Conservation (phyloP, 768 basidiomycete genomes). For the Rhizopogon vesiculosus region DNA sequence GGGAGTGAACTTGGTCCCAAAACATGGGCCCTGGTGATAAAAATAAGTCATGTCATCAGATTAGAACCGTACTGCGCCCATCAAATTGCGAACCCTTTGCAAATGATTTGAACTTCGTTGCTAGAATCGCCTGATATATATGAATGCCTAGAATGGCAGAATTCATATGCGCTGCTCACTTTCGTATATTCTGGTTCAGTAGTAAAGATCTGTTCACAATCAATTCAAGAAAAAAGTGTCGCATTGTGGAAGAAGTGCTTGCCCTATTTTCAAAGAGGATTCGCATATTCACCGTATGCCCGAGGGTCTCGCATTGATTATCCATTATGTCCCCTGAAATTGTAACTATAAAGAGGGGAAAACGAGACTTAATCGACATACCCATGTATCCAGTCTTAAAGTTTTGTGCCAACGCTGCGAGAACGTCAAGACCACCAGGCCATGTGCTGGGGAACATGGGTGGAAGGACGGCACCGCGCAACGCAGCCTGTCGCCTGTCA, state of each 20-base stretch:
- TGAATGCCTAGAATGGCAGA: not conserved
- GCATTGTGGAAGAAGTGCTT: not conserved
- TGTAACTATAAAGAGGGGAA: not conserved
- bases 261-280: slow-evolving; percentile 25
- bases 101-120: slow-evolving; percentile 31
- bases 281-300: slow-evolving; percentile 18
- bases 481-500: slow-evolving; percentile 36
- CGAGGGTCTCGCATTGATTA: slow-evolving; percentile 11
- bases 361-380: slow-evolving; percentile 12
- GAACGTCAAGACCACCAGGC: slow-evolving; percentile 44
- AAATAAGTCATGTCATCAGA: not conserved
- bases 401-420: slow-evolving; percentile 33
- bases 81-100: slow-evolving; percentile 28
- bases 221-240: not conserved
- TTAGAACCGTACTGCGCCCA: not conserved
- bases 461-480: slow-evolving; percentile 41
- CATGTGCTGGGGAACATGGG: slow-evolving; percentile 33
- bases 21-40: slow-evolving; percentile 17
- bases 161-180: slow-evolving; percentile 12
- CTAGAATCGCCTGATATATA: slow-evolving; percentile 28
- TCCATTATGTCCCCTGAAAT: slow-evolving; percentile 9
- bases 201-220: slow-evolving; percentile 28
- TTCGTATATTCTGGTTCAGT: slow-evolving; percentile 36
- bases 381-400: slow-evolving; percentile 46
- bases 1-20: slow-evolving; percentile 17